Evolutionary conservation across 768 basidiomycete genomes (phyloP), one percentile per base, ranked within the genome.

Genomic region (Mycena latifolia): DNA sequence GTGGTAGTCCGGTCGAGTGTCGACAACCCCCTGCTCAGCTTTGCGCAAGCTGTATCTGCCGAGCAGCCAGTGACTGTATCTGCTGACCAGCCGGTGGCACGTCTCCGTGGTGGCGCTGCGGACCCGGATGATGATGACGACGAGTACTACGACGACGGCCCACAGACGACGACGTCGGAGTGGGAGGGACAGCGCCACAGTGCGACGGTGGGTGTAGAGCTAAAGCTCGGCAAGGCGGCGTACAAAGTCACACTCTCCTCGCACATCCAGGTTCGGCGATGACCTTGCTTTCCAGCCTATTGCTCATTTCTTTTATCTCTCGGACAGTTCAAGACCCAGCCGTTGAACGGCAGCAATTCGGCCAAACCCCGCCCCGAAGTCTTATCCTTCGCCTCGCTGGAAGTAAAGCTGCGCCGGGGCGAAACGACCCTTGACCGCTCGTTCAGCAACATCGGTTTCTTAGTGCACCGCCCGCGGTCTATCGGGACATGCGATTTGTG

Each of bases 361-460:
- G 5, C 31, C 11, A 33, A 33, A 11, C 31, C 31, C 6, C 31
- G 31, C 9, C 52, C 61, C 12, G 61, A 62, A 29, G 52, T 62
- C 1, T 20, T 62, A 5, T 62, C 61, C 2, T 22, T 25, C 1
- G 52, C 55, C 11, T 43, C 51, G 4, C 8, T 47, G 24, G 11
- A 62, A 18, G 52, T 62, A 1, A 54, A 62, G 25, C 29, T 62
- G 6, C 61, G 61, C 6, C 27, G 52, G 7, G 51, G 52, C 0
- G 61, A 62, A 22, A 62, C 61, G 0, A 27, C 35, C 2, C 31
- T 62, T 3, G 61, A 62, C 10, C 61, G 61, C 24, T 62, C 61
- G 11, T 62, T 46, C 33, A 62, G 61, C 20, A 62, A 62, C n/a
- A 6, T 62, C 10, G 61, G 61, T 5, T 62, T 62, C 8, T 37